Conservation (phyloP, 2,329 filamentous ascomycete species). For the Aspergillus awamori region DNA sequence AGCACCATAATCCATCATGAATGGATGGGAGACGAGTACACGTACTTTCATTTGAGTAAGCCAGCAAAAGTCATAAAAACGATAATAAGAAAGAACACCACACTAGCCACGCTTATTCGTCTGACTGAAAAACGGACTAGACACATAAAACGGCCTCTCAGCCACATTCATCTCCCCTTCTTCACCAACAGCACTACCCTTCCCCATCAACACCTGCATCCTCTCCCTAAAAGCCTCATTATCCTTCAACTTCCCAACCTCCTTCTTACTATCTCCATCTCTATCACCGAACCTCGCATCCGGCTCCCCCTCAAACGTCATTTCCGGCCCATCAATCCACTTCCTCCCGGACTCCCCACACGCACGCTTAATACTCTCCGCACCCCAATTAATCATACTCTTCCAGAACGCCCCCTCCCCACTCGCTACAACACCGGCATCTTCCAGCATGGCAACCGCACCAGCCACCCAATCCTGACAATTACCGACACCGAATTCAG, state of each 20-base stretch:
- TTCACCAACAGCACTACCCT: background rate
- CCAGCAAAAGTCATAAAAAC: too few relatives aligned
- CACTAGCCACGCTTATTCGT: background rate
- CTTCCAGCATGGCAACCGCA: conserved; percentile 14
- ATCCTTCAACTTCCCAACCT: conserved; percentile 10
- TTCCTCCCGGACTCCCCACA: conserved; percentile 13
- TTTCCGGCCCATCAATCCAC: conserved; percentile 21
- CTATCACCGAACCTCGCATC: conserved; percentile 23
- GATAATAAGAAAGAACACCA: background rate
- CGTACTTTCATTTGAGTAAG: too few relatives aligned
- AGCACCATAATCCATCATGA: too few relatives aligned
- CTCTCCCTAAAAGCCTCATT: conserved; percentile 15
- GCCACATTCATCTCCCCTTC: background rate
- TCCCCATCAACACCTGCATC: conserved; percentile 18
- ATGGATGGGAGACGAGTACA: too few relatives aligned
- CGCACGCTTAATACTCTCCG: conserved; percentile 16
- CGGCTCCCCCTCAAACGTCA: conserved; percentile 11
- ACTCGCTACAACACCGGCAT: background rate
- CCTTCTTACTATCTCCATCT: background rate
- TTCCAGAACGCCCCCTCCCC: conserved; percentile 24
- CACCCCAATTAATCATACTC: conserved; percentile 21
- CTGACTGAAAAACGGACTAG: conserved; percentile 22
- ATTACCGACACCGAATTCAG: conserved; percentile 22
- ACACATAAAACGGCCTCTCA: conserved; percentile 22
- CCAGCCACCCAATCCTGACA: conserved; percentile 22